Percentiles rank a stretch among this genome's conserved stretches.
phyloP scores from a whole-genome alignment of 116 monocot species.

The Cymodocea nodosa region DNA sequence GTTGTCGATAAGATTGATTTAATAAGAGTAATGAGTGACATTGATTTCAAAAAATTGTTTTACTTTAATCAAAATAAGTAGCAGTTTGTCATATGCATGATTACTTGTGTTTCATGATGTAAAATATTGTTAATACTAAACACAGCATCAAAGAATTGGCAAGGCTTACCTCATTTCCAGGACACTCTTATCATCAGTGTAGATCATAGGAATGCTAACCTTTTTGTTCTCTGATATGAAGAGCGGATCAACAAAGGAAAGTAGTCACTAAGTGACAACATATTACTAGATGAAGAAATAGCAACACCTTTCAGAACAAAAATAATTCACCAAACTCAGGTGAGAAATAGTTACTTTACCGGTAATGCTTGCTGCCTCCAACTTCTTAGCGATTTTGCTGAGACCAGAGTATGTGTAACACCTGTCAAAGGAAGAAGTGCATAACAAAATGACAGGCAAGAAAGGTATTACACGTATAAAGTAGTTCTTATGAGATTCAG shows the following conservation, averaged over 20 bases:
- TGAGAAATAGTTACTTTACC: conserved; percentile 20
- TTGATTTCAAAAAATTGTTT: not conserved
- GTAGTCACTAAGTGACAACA: not conserved
- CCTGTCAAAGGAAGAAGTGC: conserved; percentile 21
- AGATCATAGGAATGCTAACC: not conserved
- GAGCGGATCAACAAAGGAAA: not conserved
- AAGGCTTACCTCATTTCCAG: not conserved
- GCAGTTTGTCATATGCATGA: not conserved
- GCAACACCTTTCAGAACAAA: not conserved
- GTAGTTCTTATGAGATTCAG: not conserved
- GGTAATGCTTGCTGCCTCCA: conserved; percentile 10
- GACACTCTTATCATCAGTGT: not conserved
- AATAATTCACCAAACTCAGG: not conserved
- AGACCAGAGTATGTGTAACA: conserved; percentile 77
- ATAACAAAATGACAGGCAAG: conserved; percentile 1
- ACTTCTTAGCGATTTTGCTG: conserved; percentile 44
- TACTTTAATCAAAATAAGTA: not conserved
- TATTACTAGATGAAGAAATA: not conserved
- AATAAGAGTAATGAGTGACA: not conserved
- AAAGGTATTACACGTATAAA: not conserved
- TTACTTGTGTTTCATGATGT: not conserved
- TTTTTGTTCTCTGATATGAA: not conserved
- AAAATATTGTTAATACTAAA: not conserved
- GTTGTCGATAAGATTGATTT: not conserved
- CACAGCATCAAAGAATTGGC: not conserved